Conservation (phyloP, 352 stramenopile species). For the Pythium sukuiense region DNA sequence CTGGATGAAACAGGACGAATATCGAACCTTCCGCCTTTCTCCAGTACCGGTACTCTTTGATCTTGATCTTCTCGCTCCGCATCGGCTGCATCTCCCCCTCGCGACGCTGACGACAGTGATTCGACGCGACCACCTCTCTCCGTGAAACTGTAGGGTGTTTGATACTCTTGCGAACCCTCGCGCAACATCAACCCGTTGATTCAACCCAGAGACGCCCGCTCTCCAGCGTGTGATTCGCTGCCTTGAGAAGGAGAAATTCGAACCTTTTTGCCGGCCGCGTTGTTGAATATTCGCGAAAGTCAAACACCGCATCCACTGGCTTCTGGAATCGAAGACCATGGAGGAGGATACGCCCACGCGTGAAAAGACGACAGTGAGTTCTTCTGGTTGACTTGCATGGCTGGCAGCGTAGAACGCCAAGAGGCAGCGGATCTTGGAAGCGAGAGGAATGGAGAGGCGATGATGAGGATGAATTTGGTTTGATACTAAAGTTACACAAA, state of each 20-base stretch:
- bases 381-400: background rate
- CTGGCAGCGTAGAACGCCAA: background rate
- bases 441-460: background rate
- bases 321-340: background rate
- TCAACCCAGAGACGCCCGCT: background rate
- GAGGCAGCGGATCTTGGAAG: background rate
- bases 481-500: constrained; percentile 19
- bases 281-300: constrained; percentile 3
- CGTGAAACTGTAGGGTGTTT: background rate
- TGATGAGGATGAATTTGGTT: background rate
- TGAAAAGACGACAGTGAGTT: background rate
- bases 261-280: background rate
- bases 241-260: background rate
- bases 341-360: background rate
- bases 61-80: background rate
- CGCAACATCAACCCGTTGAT: background rate
- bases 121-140: background rate
- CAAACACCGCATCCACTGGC: constrained; percentile 3
- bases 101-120: background rate
- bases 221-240: background rate
- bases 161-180: background rate
- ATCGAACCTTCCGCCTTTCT: background rate
- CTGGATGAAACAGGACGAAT: background rate
- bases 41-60: background rate
- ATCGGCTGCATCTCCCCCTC: background rate